Evolutionary conservation across 2,329 filamentous ascomycete species (phyloP), one percentile per base, ranked within the genome.

Genomic region (Aspergillus sp.): DNA sequence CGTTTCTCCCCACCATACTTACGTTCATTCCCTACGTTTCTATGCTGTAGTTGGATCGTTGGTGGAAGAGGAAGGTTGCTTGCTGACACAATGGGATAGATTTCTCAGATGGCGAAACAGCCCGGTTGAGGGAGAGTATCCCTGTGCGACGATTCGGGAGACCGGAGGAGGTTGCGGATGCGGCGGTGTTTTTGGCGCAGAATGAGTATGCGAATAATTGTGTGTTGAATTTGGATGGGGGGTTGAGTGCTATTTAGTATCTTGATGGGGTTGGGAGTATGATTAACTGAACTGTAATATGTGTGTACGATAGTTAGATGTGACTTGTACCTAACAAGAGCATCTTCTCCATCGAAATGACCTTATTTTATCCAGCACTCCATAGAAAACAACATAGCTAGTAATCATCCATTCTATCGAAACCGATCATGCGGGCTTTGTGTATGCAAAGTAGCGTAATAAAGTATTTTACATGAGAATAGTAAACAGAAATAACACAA

Each of bases 151-250:
- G 91, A 30, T 86, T 94, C 64, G 92, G 91, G 15, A 78, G 79
- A 36, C 80, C 84, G 7, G 81, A 85, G 25, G 92, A 96, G 74
- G 85, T 96, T 32, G 91, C 92, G n/a, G 87, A 93, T 70, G 91
- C 92, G 57, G 91, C 89, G 50, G 72, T 89, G 28, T 96, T 96
- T 74, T 82, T 96, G 15, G 89, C 86, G 30, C 83, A 83, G 50
- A 96, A 95, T 74, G 80, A 85, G 63, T 97, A 94, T 76, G 90
- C 91, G 58, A 94, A 94, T 74, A 96, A 96, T 66, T 95, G 91
- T 74, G 83, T 93, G 54, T 81, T 97, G 55, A 95, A 93, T 74
- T 81, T 97, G 28, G 92, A 96, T 75, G 92, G 92, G 15, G 92
- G 92, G 1, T 75, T 96, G 66, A 92, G 90, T 74, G 90, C 90